These are phyloP conservation scores for Dactylellina leptospora DNA, from an alignment of 2,329 filamentous ascomycete genomes.

Conservation along the genomic window DNA sequence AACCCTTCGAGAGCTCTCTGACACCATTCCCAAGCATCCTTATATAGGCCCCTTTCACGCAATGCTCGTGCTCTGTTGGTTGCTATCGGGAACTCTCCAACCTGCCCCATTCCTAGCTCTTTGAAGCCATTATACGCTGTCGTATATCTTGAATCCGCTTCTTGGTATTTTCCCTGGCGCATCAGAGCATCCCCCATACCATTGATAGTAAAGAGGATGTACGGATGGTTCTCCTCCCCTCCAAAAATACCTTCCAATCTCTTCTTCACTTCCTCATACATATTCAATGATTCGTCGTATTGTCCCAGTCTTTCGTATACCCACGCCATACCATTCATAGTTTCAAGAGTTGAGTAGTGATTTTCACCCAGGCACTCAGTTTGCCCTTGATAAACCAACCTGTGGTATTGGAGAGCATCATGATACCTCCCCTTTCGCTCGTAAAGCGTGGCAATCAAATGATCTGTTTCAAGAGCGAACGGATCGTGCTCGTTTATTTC, in stretches of 20 bases:
- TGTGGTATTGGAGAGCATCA: not conserved
- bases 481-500: conserved; percentile 1
- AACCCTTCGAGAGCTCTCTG: not conserved
- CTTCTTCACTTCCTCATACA: not conserved
- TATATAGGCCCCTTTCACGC: not conserved
- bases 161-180: not conserved
- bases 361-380: not conserved
- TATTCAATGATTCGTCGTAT: not conserved
- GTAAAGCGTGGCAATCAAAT: not conserved
- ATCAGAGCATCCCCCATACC: conserved; percentile 4
- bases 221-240: conserved; percentile 9
- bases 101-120: not conserved
- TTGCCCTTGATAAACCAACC: conserved; percentile 1
- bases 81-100: conserved; percentile 7
- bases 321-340: not conserved
- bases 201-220: not conserved
- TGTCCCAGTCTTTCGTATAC: conserved; percentile 3
- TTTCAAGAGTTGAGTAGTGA: conserved; percentile 14
- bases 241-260: conserved; percentile 12
- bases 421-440: not conserved
- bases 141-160: conserved; percentile 12
- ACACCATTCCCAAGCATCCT: conserved; percentile 13
- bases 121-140: conserved; percentile 1
- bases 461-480: not conserved
- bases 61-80: conserved; percentile 4